These are phyloP conservation scores for Colletotrichum liaoningense DNA, from an alignment of 2,329 filamentous ascomycete genomes.

Conservation along the genomic window DNA sequence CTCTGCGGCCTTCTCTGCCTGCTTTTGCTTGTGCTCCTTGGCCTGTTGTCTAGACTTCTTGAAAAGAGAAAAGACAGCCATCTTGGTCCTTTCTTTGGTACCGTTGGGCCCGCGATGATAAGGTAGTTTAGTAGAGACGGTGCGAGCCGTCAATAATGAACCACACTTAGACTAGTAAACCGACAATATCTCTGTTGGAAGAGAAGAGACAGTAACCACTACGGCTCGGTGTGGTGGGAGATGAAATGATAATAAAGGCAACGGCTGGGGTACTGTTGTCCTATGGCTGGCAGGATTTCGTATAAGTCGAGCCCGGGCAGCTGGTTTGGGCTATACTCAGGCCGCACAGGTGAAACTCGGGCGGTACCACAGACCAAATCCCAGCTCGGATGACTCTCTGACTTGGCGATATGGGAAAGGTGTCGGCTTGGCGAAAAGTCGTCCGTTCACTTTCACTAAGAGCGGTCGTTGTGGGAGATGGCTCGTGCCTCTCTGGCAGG, in stretches of 20 bases:
- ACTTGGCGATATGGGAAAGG: neutral
- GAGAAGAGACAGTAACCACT: neutral
- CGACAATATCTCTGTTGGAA: neutral
- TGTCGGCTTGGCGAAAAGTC: slow-evolving; percentile 11
- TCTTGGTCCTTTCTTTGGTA: slow-evolving; percentile 41
- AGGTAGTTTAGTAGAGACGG: neutral
- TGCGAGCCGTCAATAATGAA: neutral
- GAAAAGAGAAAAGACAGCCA: slow-evolving; percentile 70
- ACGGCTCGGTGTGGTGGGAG: neutral
- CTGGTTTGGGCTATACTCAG: slow-evolving; percentile 21
- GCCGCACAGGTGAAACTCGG: slow-evolving; percentile 30
- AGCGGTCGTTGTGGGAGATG: slow-evolving; percentile 16
- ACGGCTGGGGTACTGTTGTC: slow-evolving; percentile 3
- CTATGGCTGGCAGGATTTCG: slow-evolving; percentile 8
- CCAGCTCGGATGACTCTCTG: slow-evolving; percentile 15
- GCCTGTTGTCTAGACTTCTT: slow-evolving; percentile 64
- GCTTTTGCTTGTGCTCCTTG: slow-evolving; percentile 64
- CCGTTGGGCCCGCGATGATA: neutral
- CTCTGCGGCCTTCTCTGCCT: slow-evolving; percentile 57
- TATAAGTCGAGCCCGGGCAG: slow-evolving; percentile 28
- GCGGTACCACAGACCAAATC: slow-evolving; percentile 26
- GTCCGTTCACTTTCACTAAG: slow-evolving; percentile 29
- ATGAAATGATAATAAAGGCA: neutral
- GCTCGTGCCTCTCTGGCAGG: slow-evolving; percentile 31
- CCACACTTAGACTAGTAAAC: neutral